These are phyloP conservation scores for Baorangia bicolor DNA, from an alignment of 768 basidiomycete species.

Conservation along the genomic window DNA sequence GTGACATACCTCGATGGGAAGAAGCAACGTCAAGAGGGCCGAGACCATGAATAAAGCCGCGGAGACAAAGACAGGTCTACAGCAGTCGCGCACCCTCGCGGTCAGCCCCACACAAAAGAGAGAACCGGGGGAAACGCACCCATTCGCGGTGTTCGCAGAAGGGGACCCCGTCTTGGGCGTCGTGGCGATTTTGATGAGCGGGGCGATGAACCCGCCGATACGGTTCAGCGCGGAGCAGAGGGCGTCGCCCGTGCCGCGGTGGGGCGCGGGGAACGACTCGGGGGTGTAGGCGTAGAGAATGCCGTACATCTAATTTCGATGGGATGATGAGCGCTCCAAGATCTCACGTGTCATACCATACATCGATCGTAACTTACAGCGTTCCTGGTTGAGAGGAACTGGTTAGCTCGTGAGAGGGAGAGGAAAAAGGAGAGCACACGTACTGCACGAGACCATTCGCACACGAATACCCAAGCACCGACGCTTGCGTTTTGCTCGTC, in stretches of 20 bases:
- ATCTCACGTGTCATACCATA: neutral
- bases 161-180: conserved; percentile 33
- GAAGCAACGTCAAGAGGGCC: conserved; percentile 38
- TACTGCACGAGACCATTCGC: conserved; percentile 42
- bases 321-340: neutral
- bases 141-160: conserved; percentile 35
- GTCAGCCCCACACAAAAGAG: neutral
- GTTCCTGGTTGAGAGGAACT: conserved; percentile 21
- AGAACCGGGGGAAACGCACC: conserved; percentile 24
- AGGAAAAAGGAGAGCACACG: conserved; percentile 12
- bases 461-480: conserved; percentile 48
- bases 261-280: conserved; percentile 57
- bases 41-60: conserved; percentile 46
- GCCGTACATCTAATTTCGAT: conserved; percentile 43
- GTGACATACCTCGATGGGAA: conserved; percentile 46
- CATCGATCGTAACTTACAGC: conserved; percentile 30
- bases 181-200: conserved; percentile 48
- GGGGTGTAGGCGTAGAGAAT: conserved; percentile 58
- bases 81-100: neutral
- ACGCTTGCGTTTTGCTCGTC: conserved; percentile 39
- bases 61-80: conserved; percentile 48
- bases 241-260: conserved; percentile 56
- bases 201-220: conserved; percentile 46
- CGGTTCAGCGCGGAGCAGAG: conserved; percentile 49
- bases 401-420: neutral